A percentile compares a stretch with the other conserved stretches of the same genome.
Conservation (phyloP, 306 rosid species). For the Astragalus glycyphyllos region DNA sequence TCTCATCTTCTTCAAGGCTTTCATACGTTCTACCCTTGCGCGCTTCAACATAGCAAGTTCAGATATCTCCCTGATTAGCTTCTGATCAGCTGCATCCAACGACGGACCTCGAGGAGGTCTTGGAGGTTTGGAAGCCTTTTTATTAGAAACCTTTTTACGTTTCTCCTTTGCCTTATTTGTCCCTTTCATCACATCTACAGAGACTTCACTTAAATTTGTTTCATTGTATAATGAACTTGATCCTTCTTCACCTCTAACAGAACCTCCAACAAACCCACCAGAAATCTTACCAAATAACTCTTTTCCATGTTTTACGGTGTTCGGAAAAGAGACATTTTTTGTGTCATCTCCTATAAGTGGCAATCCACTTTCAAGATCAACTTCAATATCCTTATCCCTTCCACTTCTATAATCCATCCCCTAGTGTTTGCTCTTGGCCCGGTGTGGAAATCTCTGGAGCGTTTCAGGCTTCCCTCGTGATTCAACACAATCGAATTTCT, state of each 20-base stretch:
- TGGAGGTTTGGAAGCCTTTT: conserved; percentile 81
- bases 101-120: conserved; percentile 87
- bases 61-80: conserved; percentile 78
- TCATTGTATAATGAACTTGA: conserved; percentile 42
- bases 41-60: conserved; percentile 86
- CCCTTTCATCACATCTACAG: conserved; percentile 44
- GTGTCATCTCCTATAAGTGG: conserved; percentile 58
- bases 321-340: conserved; percentile 42
- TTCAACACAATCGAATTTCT: not conserved
- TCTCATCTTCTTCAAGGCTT: conserved; percentile 81
- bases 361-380: conserved; percentile 76
- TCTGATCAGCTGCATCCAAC: conserved; percentile 82
- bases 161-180: conserved; percentile 65
- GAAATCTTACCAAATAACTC: conserved; percentile 51
- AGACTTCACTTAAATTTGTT: conserved; percentile 43
- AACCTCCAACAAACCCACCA: conserved; percentile 52
- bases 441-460: no score
- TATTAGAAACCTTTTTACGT: conserved; percentile 62
- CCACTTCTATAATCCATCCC: conserved; percentile 53
- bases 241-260: conserved; percentile 50
- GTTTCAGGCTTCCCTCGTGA: no score
- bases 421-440: no score
- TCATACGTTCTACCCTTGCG: conserved; percentile 80
- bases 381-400: conserved; percentile 49
- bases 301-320: conserved; percentile 50